A percentile compares a stretch with the other conserved stretches of the same genome.
phyloP scores from a whole-genome alignment of 2,329 filamentous ascomycete genomes.

The Magnaporthales sp. region DNA sequence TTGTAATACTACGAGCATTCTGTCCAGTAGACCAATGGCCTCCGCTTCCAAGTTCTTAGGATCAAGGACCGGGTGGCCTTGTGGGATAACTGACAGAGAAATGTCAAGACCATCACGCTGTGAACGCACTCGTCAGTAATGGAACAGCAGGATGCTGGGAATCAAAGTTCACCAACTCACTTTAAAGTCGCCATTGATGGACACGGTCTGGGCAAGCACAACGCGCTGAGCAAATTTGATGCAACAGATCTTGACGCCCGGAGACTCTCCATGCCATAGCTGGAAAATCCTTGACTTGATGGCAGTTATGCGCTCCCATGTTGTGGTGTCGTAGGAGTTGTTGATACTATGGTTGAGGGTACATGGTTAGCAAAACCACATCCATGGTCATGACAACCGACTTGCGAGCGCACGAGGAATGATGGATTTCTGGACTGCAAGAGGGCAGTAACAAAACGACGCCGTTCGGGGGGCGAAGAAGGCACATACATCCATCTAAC shows the following conservation, averaged over 20 bases:
- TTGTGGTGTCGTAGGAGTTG: slow-evolving; percentile 69
- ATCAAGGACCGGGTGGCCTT: slow-evolving; percentile 72
- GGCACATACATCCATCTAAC: slow-evolving; percentile 86
- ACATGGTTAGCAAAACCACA: neutral
- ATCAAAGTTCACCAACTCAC: slow-evolving; percentile 44
- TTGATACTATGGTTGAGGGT: slow-evolving; percentile 57
- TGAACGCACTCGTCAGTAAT: neutral
- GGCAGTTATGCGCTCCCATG: slow-evolving; percentile 80
- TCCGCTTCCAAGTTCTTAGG: slow-evolving; percentile 83
- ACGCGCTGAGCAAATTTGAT: slow-evolving; percentile 96
- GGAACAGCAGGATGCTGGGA: slow-evolving; percentile 8
- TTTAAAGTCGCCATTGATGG: slow-evolving; percentile 70
- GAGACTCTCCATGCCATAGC: slow-evolving; percentile 73
- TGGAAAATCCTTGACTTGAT: slow-evolving; percentile 86
- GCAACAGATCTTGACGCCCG: slow-evolving; percentile 82
- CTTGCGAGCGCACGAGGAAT: slow-evolving; percentile 10
- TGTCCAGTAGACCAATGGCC: slow-evolving; percentile 80
- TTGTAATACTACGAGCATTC: slow-evolving; percentile 76
- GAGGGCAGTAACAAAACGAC: slow-evolving; percentile 17
- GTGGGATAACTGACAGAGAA: slow-evolving; percentile 76
- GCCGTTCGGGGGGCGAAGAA: neutral
- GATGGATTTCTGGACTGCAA: neutral
- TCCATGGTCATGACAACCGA: neutral
- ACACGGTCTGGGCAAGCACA: slow-evolving; percentile 84
- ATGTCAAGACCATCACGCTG: slow-evolving; percentile 71